Evolutionary conservation across 2,329 filamentous ascomycete genomes (phyloP).

Genomic region (Coniella vitis): DNA sequence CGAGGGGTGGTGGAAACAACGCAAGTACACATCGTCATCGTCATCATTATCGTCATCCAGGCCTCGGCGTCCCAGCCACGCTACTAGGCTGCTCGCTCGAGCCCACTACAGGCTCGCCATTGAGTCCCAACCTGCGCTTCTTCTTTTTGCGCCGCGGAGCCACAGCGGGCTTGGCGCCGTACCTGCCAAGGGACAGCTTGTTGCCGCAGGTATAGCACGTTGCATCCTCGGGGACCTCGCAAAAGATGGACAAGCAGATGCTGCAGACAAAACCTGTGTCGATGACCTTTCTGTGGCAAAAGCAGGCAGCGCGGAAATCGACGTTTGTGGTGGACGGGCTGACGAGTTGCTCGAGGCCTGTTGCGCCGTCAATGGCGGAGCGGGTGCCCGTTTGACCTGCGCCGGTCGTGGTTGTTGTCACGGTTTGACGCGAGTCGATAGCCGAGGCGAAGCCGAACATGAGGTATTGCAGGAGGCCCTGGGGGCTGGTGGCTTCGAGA

Average conservation of each 20-base stretch:
- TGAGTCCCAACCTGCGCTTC: constrained; percentile 50
- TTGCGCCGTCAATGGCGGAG: constrained; percentile 35
- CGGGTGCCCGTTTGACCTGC: constrained; percentile 27
- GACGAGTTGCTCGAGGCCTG: constrained; percentile 50
- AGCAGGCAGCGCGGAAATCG: constrained; percentile 96
- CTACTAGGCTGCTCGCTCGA: constrained; percentile 47
- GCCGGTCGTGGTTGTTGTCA: constrained; percentile 20
- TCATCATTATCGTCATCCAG: constrained; percentile 18
- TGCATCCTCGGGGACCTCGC: constrained; percentile 53
- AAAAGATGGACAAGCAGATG: constrained; percentile 93
- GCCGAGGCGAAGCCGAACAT: constrained; percentile 74
- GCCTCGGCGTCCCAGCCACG: constrained; percentile 52
- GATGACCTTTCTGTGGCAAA: constrained; percentile 87
- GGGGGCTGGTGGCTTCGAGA: constrained; percentile 46
- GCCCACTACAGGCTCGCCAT: constrained; percentile 39
- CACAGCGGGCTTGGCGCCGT: constrained; percentile 71
- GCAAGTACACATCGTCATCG: background rate
- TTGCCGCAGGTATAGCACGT: constrained; percentile 81
- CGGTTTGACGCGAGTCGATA: constrained; percentile 54
- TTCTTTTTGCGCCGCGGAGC: constrained; percentile 67
- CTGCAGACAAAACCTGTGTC: constrained; percentile 94
- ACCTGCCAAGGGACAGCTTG: constrained; percentile 66
- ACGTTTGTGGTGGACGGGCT: constrained; percentile 77
- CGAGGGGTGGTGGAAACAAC: no score
- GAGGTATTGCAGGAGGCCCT: constrained; percentile 80